Evolutionary conservation across 805 yeast genomes (phyloP), one percentile per base, ranked within the genome.

Genomic region (Suhomyces pyralidae): DNA sequence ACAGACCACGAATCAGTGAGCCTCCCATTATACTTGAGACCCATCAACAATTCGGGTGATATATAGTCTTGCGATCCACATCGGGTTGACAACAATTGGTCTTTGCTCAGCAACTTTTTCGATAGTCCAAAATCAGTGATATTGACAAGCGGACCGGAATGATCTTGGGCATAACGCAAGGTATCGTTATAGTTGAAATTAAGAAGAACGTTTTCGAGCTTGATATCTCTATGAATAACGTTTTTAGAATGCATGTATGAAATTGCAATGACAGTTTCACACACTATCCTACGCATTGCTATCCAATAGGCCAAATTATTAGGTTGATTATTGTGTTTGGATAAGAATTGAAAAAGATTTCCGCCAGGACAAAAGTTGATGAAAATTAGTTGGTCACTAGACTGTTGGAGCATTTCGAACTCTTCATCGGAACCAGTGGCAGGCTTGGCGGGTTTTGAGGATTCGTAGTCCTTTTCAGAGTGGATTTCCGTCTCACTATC

Each of bases 11-110:
- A 77, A 67, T 94, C 99, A 47, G 94, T 86, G 57, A 89, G 83
- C 49, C 88, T 80, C 10, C 99, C 99, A 62, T 93, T 93, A 64
- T 94, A 94, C 6, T 90, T 86, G 51, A 89, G 77, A 1, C 98
- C 98, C 83, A 94, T 82, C 38, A 94, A 73, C 22, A 94, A 71
- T 64, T 94, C 99, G 0, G 99, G 99, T 0, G 97, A 86, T 6
- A 94, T 96, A 62, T 94, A 94, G 66, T 94, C 99, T 57, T 90
- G 97, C 1, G 97, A 89, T 0, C 99, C 99, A 68, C 99, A 94
- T 55, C 98, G 72, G 1, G 98, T 93, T 2, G 88, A 80, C 24
- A 96, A 76, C 52, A 86, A 60, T 24, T 90, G 88, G 57, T 81
- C 74, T 1, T 73, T 77, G 1, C 82, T 80, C 48, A 80, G 83